Conservation (phyloP, 192 early-diverging fungal genomes). For the Geosiphon pyriformis region DNA sequence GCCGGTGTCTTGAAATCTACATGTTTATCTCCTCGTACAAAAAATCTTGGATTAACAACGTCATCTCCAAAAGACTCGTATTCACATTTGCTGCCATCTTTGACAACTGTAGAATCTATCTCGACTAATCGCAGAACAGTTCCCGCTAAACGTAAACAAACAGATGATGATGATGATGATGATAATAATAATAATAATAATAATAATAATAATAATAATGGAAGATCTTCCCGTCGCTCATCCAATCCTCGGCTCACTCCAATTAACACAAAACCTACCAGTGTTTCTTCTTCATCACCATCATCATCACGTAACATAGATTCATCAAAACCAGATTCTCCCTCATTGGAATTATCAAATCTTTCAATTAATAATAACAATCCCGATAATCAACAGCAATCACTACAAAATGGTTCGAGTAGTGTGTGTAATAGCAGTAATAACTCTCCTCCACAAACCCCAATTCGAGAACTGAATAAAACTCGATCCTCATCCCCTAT, state of each 20-base stretch:
- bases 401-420: not conserved
- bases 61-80: not conserved
- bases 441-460: constrained; percentile 18
- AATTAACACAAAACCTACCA: constrained; percentile 10
- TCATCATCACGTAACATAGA: not conserved
- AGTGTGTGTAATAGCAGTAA: constrained; percentile 6
- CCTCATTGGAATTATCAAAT: constrained; percentile 30
- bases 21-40: constrained; percentile 20
- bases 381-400: constrained; percentile 13
- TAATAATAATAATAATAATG: too few relatives aligned
- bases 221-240: not conserved
- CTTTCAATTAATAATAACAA: constrained; percentile 30
- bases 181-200: too few relatives aligned
- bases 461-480: constrained; percentile 20
- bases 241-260: constrained; percentile 17
- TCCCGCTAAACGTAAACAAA: constrained; percentile 21
- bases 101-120: not conserved
- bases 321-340: constrained; percentile 1
- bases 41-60: not conserved
- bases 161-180: constrained; percentile 5
- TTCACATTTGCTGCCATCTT: not conserved
- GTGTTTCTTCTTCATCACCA: constrained; percentile 4
- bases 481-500: too few relatives aligned
- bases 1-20: constrained; percentile 7
- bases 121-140: not conserved